Conservation (phyloP, 208 protist species). For the Novymonas esmeraldas region DNA sequence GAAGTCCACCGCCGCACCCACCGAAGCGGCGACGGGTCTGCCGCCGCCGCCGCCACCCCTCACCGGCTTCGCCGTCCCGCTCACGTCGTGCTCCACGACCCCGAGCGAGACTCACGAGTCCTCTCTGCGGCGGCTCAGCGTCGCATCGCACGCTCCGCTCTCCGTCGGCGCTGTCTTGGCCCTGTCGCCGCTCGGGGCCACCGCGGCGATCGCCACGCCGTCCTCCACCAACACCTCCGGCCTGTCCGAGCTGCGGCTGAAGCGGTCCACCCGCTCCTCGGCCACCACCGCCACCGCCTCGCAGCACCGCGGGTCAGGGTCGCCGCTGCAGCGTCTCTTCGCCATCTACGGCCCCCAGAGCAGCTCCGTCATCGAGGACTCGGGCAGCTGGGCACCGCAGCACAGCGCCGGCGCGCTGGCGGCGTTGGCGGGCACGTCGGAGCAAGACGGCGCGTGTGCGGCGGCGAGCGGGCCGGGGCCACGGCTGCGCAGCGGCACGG, state of each 20-base stretch:
- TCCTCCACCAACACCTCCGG: background rate
- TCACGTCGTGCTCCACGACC: background rate
- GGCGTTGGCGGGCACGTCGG: background rate
- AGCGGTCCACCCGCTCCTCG: slow-evolving; percentile 3
- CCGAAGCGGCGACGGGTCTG: too few relatives aligned
- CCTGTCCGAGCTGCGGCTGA: slow-evolving; percentile 1
- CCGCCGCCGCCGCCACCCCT: slow-evolving; percentile 19
- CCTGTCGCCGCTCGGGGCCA: background rate
- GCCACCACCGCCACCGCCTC: slow-evolving; percentile 4
- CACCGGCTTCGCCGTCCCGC: slow-evolving; percentile 8
- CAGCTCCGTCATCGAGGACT: slow-evolving; percentile 17
- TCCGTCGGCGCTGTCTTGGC: background rate
- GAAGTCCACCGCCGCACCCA: too few relatives aligned
- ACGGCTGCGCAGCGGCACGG: background rate
- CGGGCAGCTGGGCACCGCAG: slow-evolving; percentile 7
- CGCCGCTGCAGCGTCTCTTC: slow-evolving; percentile 17
- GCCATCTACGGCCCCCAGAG: slow-evolving; percentile 6
- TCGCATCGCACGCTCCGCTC: slow-evolving; percentile 1
- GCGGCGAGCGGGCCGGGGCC: background rate
- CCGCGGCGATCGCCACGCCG: background rate
- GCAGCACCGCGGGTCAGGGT: slow-evolving; percentile 1
- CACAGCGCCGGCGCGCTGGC: background rate
- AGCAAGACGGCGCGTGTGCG: background rate
- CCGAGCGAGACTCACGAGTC: background rate
- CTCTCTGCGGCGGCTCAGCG: background rate